Evolutionary conservation across 2,329 filamentous ascomycete species (phyloP).

Genomic region (Paraconiothyrium sp.): DNA sequence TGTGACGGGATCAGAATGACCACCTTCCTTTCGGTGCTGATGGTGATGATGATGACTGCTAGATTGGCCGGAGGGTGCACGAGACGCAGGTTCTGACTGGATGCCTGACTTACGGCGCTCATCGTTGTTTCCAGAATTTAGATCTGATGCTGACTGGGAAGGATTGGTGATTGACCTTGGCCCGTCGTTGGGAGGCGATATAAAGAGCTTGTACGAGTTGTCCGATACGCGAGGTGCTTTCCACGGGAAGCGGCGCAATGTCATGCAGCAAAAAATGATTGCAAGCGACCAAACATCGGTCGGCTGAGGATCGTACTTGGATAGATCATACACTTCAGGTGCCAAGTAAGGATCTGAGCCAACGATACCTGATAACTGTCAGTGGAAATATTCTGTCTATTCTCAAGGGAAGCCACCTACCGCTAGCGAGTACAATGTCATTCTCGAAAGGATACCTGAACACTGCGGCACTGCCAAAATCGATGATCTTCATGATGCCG

Average conservation of each 20-base stretch:
- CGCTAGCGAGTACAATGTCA: slow-evolving; percentile 80
- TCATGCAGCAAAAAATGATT: slow-evolving; percentile 99
- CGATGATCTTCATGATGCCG: slow-evolving; percentile 99
- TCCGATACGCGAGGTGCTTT: slow-evolving; percentile 91
- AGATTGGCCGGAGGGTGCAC: slow-evolving; percentile 42
- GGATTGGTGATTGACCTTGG: slow-evolving; percentile 42
- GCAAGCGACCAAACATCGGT: slow-evolving; percentile 98
- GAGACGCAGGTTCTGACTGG: slow-evolving; percentile 54
- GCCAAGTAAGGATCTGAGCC: slow-evolving; percentile 95
- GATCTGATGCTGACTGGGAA: slow-evolving; percentile 44
- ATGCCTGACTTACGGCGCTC: slow-evolving; percentile 36
- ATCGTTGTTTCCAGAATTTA: slow-evolving; percentile 51
- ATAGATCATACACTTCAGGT: slow-evolving; percentile 93
- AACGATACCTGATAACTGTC: slow-evolving; percentile 68
- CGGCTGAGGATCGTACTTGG: slow-evolving; percentile 91
- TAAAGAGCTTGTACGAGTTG: slow-evolving; percentile 94
- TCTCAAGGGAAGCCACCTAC: slow-evolving; percentile 60
- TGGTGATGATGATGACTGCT: slow-evolving; percentile 39
- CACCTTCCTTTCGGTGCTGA: slow-evolving; percentile 42
- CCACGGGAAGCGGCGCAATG: slow-evolving; percentile 92
- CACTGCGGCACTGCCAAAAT: slow-evolving; percentile 96
- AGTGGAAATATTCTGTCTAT: slow-evolving; percentile 21
- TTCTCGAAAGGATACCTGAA: slow-evolving; percentile 98
- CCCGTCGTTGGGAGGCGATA: slow-evolving; percentile 75
- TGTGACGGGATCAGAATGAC: slow-evolving; percentile 29